Evolutionary conservation across 345 rosid species (phyloP), one percentile per base, ranked within the genome.

Genomic region (Citrus trifoliata): DNA sequence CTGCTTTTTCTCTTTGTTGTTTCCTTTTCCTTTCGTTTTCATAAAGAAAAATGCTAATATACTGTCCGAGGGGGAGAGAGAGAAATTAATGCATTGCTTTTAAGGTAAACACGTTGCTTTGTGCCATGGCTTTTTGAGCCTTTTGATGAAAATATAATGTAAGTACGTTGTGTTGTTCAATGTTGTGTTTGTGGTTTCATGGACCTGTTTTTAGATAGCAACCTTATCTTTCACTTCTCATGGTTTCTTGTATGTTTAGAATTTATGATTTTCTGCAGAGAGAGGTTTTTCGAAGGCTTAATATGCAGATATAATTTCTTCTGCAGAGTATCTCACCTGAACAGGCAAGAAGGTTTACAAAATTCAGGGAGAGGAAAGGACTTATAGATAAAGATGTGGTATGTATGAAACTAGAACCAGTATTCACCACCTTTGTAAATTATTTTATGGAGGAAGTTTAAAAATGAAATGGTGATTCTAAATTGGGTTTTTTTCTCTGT

Each of bases 311-410:
- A 64, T 70, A 62, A 25, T 48, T 38, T 79, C 73, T 78, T 80
- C 70, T 83, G 86, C 91, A 95, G 99, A 91, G 98, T 79, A 94
- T 95, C 71, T 91, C 96, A 56, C 84, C 93, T 69, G 97, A 88
- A 79, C 99, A 95, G 86, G 99, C 97, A 76, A 95, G 86, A 87
- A 91, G 93, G 79, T 95, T 95, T 87, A 89, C 97, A 13, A 95
- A 95, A 79, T 95, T 89, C 85, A 88, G 99, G 86, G 97, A 94
- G 89, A 88, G 98, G 87, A 96, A 93, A 83, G 94, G 94, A 66
- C 91, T 89, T 76, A 85, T 94, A 78, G 98, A 94, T 70, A 96
- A 96, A 88, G 99, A 95, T 78, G 98, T 95, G 95, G 99, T 95
- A 87, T 78, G 92, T 79, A 81, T 73, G 77, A 76, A 80, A 51